These are phyloP conservation scores for Zelonia costaricensis DNA, from an alignment of 208 protist species.

Conservation along the genomic window DNA sequence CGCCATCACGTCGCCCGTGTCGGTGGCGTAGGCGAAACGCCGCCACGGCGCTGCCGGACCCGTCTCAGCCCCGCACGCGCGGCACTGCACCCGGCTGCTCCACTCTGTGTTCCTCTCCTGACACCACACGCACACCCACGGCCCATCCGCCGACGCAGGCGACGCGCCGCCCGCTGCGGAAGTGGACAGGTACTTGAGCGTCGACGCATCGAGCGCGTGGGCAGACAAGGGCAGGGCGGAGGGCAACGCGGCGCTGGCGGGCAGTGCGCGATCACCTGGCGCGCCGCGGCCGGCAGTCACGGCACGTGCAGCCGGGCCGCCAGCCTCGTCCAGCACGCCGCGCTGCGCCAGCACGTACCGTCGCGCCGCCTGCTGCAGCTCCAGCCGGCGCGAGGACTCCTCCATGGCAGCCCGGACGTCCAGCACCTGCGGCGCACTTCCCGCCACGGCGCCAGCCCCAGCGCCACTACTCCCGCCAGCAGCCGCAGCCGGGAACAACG, in stretches of 20 bases:
- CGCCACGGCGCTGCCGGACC: slow-evolving; percentile 78
- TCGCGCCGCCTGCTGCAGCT: slow-evolving; percentile 67
- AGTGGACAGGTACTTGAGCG: slow-evolving; percentile 20
- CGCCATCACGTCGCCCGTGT: slow-evolving; percentile 49
- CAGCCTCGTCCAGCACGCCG: slow-evolving; percentile 23
- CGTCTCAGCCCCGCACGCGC: slow-evolving; percentile 77
- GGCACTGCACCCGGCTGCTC: slow-evolving; percentile 66
- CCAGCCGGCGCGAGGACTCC: slow-evolving; percentile 63
- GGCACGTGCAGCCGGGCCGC: neutral
- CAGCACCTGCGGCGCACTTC: slow-evolving; percentile 19
- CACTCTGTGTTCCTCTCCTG: slow-evolving; percentile 71
- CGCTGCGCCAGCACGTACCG: slow-evolving; percentile 62
- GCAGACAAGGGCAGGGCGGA: slow-evolving; percentile 19
- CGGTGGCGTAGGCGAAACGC: slow-evolving; percentile 55
- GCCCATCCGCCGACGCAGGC: slow-evolving; percentile 30
- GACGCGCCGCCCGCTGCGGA: neutral
- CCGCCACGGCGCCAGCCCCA: no score
- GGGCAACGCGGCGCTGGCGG: neutral
- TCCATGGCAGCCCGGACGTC: slow-evolving; percentile 69
- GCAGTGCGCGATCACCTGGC: neutral
- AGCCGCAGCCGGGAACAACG: slow-evolving; percentile 14
- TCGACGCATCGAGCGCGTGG: slow-evolving; percentile 15
- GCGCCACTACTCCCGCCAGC: neutral
- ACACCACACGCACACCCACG: slow-evolving; percentile 87
- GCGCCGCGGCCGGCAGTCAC: no score